Evolutionary conservation across 768 basidiomycete species (phyloP).

Genomic region (Boletus patriciae): DNA sequence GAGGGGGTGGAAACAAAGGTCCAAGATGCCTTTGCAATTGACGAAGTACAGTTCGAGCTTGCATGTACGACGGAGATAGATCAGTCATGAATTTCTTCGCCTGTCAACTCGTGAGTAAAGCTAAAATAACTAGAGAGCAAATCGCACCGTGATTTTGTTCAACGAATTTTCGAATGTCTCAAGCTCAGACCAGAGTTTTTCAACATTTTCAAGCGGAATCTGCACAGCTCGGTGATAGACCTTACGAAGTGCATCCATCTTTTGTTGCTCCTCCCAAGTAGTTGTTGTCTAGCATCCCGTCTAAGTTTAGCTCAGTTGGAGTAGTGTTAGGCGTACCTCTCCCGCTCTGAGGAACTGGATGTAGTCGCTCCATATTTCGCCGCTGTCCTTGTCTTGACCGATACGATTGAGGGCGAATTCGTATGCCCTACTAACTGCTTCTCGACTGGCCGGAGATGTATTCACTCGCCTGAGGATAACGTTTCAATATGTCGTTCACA

Average conservation of each 20-base stretch:
- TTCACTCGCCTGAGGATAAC: constrained; percentile 59
- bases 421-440: constrained; percentile 82
- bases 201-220: constrained; percentile 92
- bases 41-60: constrained; percentile 85
- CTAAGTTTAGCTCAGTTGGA: constrained; percentile 5
- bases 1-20: constrained; percentile 55
- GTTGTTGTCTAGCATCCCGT: constrained; percentile 52
- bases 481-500: constrained; percentile 10
- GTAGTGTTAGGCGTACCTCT: constrained; percentile 51
- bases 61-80: constrained; percentile 92
- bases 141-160: constrained; percentile 78
- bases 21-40: constrained; percentile 73
- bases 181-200: constrained; percentile 89
- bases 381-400: constrained; percentile 89
- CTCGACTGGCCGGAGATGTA: constrained; percentile 63
- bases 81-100: constrained; percentile 96
- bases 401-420: constrained; percentile 90
- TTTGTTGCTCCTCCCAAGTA: constrained; percentile 95
- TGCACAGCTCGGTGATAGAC: constrained; percentile 93
- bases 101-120: constrained; percentile 35
- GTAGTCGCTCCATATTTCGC: constrained; percentile 92
- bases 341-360: constrained; percentile 83
- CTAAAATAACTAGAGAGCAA: background rate
- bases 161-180: constrained; percentile 88
- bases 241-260: constrained; percentile 89